These are phyloP conservation scores for Bipolaris zeicola DNA, from an alignment of 2,329 filamentous ascomycete genomes.

Conservation along the genomic window DNA sequence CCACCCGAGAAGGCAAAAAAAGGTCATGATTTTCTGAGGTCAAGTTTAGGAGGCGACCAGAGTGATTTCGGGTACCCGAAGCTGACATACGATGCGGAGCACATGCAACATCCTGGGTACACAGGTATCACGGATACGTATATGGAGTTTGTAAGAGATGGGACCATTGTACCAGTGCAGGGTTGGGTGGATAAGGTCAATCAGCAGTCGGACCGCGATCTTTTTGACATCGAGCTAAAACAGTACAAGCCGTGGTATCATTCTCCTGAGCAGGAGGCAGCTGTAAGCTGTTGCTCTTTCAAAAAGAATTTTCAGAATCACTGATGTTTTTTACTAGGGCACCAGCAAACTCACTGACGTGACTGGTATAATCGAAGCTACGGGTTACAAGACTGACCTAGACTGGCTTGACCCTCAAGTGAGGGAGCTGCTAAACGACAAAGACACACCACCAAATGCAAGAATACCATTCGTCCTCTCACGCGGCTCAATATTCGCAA, in stretches of 20 bases:
- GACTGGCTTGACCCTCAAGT: conserved; percentile 66
- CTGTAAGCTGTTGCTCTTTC: conserved; percentile 2
- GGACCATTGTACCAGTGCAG: conserved; percentile 50
- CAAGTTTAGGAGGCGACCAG: conserved; percentile 55
- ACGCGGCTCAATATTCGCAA: conserved; percentile 69
- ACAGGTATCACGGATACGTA: conserved; percentile 75
- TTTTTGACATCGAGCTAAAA: conserved; percentile 13
- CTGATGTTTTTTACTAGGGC: conserved; percentile 14
- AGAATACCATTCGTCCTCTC: conserved; percentile 62
- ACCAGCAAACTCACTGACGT: conserved; percentile 17
- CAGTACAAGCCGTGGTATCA: conserved; percentile 24
- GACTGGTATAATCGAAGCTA: conserved; percentile 72
- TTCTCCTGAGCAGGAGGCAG: background rate
- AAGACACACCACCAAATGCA: conserved; percentile 61
- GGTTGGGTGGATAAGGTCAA: conserved; percentile 44
- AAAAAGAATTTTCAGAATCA: background rate
- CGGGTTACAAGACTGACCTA: conserved; percentile 71
- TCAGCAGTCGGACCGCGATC: conserved; percentile 4
- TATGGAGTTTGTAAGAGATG: conserved; percentile 72
- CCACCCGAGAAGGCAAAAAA: conserved; percentile 61
- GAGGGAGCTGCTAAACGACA: conserved; percentile 59
- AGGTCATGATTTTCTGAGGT: conserved; percentile 57
- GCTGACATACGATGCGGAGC: conserved; percentile 49
- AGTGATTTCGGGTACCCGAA: conserved; percentile 43
- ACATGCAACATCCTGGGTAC: conserved; percentile 63